Base-by-base conservation (phyloP, 2,329 filamentous ascomycete genomes). In the Fusarium pseudoanthophilum region DNA sequence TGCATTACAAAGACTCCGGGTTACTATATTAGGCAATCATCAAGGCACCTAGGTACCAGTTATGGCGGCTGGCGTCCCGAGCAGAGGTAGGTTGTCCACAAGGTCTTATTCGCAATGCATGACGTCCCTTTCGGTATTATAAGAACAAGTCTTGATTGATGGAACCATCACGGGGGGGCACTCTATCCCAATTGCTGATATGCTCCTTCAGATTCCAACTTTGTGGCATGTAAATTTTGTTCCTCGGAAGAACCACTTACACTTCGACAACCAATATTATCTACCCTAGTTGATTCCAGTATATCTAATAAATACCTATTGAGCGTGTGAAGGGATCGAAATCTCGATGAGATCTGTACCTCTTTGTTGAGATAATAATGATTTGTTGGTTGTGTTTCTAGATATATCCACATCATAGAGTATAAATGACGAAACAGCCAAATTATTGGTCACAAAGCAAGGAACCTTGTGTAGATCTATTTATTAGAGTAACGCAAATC, bases 11-110 rank as follows among this genome's bases (percentile, higher is more conserved):
- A 36, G 52, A 42, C 18, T 51, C 57, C 67, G 73, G 72, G 65
- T 72, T 75, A 60, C 73, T 72, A 60, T 64, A 63, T 65, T 28
- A 34, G 73, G 73, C 71, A 69, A 43, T 42, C 34, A 39, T 37
- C 42, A 49, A 26, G 16, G 16, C n/a, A 18, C 36, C 34, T 34
- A 34, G 30, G 30, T 32, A 32, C 30, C 11, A 43, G 30, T 32
- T 48, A 46, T 30, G 59, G 40, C 46, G 24, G 28, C 30, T 52
- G 20, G 20, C 32, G n/a, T 28, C 20, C 32, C 42, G 51, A 61
- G 58, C 26, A 26, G 26, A 26, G 26, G 26, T 26, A 26, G 26
- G 37, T 45, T 20, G 18, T 36, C 42, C 52, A 43, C 28, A 34
- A 34, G n/a, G 36, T 20, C n/a, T 53, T 51, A 13, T 21, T n/a